Conservation (phyloP, 75 land plant genomes). For the Selaginella tamariscina region DNA sequence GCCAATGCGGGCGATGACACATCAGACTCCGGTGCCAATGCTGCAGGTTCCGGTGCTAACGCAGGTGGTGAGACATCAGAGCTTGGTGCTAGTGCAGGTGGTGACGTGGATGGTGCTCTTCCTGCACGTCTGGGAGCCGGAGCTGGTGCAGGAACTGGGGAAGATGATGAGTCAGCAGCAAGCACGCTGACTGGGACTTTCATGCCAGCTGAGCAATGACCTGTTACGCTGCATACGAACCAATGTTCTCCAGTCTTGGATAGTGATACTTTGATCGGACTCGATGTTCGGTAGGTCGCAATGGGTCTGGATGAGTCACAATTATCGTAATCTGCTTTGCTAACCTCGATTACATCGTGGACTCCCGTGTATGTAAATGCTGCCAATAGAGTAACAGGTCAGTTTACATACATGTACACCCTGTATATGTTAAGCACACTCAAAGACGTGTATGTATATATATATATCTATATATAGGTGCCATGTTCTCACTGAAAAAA, state of each 20-base stretch:
- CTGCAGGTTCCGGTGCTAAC: too few relatives aligned
- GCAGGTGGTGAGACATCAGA: too few relatives aligned
- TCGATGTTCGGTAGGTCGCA: not conserved
- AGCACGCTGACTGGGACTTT: not conserved
- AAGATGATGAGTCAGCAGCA: too few relatives aligned
- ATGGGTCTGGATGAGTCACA: not conserved
- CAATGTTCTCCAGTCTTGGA: slow-evolving; percentile 1
- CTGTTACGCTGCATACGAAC: not conserved
- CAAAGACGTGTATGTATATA: not conserved
- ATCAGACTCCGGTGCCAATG: too few relatives aligned
- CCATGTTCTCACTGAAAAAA: not conserved
- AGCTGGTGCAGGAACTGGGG: too few relatives aligned
- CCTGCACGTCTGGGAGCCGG: too few relatives aligned
- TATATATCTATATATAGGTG: not conserved
- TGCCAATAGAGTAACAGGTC: not conserved
- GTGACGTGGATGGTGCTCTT: too few relatives aligned
- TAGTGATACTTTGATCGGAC: not conserved
- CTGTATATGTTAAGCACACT: not conserved
- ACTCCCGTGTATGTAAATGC: not conserved
- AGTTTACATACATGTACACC: not conserved
- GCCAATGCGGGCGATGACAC: too few relatives aligned
- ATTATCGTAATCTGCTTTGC: not conserved
- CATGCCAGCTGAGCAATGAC: slow-evolving; percentile 4
- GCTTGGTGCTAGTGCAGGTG: too few relatives aligned
- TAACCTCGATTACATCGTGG: slow-evolving; percentile 6